Base-by-base conservation (phyloP, 2,329 filamentous ascomycete species). In the Xylariaceae sp. region DNA sequence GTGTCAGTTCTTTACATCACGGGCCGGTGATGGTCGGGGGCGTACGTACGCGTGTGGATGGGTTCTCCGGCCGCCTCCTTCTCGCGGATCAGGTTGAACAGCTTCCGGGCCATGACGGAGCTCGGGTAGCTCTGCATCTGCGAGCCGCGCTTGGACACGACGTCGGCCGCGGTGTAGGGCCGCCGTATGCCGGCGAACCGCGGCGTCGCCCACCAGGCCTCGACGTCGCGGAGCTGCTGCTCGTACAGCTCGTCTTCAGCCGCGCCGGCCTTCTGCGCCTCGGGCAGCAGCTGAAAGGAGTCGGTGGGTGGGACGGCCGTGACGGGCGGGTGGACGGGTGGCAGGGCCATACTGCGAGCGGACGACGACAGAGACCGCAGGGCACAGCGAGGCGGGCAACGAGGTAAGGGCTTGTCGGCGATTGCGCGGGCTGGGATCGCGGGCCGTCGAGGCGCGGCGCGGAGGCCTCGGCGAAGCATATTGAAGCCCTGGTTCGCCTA, bases 41-140 rank as follows among this genome's bases (percentile, higher is more conserved):
- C 29, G 12, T 35, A 63, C 78, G 55, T 66, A 90, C 85, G 89
- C 12, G 92, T 96, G 60, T 96, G 90, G 40, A 96, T 84, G 14
- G 92, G 92, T 58, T 94, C 74, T 41, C 87, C 87, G 50, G 82
- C 77, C 24, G 81, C 75, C 29, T 77, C 75, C 44, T 84, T 74
- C 61, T 93, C 80, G 44, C 83, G 80, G 35, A 98, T 68, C 47
- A 96, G 63, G 57, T 93, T 82, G 64, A 94, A 98, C 5, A 98
- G 73, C 64, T 98, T 96, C 53, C 86, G 74, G 1, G 90, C 92
- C 85, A 94, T 95, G 42, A 94, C 65, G 11, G 88, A 95, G 63
- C 88, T 94, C 1, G 92, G 85, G 49, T 95, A 96, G 32, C 75
- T 77, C 56, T 94, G 85, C 52, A 86, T 78, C 46, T 95, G 73